Conservation (phyloP, 2,329 filamentous ascomycete genomes). For the Teratosphaeria zuluensis region DNA sequence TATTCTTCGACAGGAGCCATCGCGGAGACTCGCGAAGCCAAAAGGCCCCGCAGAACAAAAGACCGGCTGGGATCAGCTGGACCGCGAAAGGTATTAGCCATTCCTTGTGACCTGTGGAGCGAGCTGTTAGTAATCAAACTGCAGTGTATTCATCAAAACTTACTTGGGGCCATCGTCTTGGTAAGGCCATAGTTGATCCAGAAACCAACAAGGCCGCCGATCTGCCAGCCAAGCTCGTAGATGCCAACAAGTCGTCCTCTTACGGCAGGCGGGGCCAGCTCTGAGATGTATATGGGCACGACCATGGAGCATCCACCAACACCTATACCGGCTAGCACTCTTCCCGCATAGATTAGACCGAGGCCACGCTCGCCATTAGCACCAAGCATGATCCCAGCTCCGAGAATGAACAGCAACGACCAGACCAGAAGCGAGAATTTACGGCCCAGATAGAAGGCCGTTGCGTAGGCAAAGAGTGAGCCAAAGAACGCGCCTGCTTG, state of each 20-base stretch:
- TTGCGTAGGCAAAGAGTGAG: slow-evolving; percentile 57
- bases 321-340: slow-evolving; percentile 48
- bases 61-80: slow-evolving; percentile 56
- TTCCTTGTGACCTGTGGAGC: slow-evolving; percentile 26
- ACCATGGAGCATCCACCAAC: slow-evolving; percentile 49
- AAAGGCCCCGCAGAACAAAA: slow-evolving; percentile 40
- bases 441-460: slow-evolving; percentile 58
- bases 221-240: slow-evolving; percentile 48
- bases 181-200: slow-evolving; percentile 32
- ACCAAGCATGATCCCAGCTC: slow-evolving; percentile 63
- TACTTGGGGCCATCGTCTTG: slow-evolving; percentile 32
- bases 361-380: slow-evolving; percentile 52
- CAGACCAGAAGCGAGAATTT: slow-evolving; percentile 55
- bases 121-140: background rate
- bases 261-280: slow-evolving; percentile 48
- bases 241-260: slow-evolving; percentile 50
- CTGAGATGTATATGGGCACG: slow-evolving; percentile 50
- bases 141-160: background rate
- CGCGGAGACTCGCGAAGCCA: slow-evolving; percentile 37
- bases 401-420: slow-evolving; percentile 55
- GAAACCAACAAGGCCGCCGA: slow-evolving; percentile 37
- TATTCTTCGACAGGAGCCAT: slow-evolving; percentile 35
- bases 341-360: slow-evolving; percentile 49
- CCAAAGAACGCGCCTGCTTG: slow-evolving; percentile 73
- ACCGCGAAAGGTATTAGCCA: slow-evolving; percentile 47